A percentile compares a stretch with the other conserved stretches of the same genome.
Evolutionary conservation across 345 rosid genomes (phyloP).

Genomic region (Salix koriyanagi): DNA sequence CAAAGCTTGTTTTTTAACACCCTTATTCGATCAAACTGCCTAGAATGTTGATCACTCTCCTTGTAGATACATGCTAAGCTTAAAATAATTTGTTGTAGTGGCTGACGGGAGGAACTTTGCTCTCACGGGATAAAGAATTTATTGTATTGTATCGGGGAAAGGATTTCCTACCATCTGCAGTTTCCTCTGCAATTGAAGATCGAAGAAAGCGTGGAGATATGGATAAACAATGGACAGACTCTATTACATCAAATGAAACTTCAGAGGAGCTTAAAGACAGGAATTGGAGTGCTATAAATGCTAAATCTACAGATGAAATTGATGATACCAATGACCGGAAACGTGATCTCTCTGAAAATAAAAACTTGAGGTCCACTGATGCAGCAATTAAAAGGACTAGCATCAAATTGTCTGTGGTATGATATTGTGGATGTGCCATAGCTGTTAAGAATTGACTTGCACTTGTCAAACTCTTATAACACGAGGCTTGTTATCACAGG

Average conservation of each 20-base stretch:
- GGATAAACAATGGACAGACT: slow-evolving; percentile 30
- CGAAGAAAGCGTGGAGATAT: slow-evolving; percentile 46
- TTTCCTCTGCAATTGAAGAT: slow-evolving; percentile 77
- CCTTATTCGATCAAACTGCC: too few relatives aligned
- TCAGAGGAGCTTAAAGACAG: slow-evolving; percentile 20
- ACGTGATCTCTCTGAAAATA: slow-evolving; percentile 22
- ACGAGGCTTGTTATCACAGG: slow-evolving; percentile 37
- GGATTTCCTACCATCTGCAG: slow-evolving; percentile 86
- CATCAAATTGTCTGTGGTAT: slow-evolving; percentile 69
- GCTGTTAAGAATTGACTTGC: not conserved
- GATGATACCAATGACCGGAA: slow-evolving; percentile 17
- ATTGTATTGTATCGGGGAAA: slow-evolving; percentile 88
- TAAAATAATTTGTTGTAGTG: slow-evolving; percentile 47
- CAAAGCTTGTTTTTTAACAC: too few relatives aligned
- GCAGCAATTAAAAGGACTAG: slow-evolving; percentile 49
- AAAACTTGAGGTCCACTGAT: slow-evolving; percentile 42
- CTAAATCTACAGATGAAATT: slow-evolving; percentile 21
- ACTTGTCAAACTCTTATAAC: slow-evolving; percentile 8
- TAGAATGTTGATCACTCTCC: too few relatives aligned
- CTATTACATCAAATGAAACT: slow-evolving; percentile 18
- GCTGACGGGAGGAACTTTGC: slow-evolving; percentile 83
- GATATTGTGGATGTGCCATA: slow-evolving; percentile 20
- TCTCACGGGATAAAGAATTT: slow-evolving; percentile 77
- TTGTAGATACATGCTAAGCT: slow-evolving; percentile 13
- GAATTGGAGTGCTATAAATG: not conserved